Conservation (phyloP, 1,284 basidiomycete species). For the Austropuccinia psidii region DNA sequence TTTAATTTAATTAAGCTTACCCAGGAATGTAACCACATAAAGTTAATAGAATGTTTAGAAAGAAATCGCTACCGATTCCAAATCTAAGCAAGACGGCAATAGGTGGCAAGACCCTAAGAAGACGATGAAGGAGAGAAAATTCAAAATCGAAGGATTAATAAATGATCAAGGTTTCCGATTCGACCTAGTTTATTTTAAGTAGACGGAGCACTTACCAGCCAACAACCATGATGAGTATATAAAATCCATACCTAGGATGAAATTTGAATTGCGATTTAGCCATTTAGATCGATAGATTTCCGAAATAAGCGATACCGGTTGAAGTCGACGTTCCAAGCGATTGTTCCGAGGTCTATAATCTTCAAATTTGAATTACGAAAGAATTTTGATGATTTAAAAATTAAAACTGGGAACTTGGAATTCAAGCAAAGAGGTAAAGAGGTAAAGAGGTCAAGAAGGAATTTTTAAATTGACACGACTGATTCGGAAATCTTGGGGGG, state of each 20-base stretch:
- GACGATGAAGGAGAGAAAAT: not conserved
- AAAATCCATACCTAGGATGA: conserved; percentile 66
- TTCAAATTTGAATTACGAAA: not conserved
- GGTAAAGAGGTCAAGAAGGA: no score
- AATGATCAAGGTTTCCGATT: conserved; percentile 73
- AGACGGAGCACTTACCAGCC: conserved; percentile 50
- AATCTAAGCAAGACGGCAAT: conserved; percentile 83
- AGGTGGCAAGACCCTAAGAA: conserved; percentile 40
- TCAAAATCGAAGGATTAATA: conserved; percentile 44
- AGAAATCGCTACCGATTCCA: conserved; percentile 85
- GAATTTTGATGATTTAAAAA: not conserved
- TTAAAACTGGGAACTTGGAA: not conserved
- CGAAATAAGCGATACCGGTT: not conserved
- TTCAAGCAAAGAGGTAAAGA: no score
- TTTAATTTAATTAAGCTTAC: conserved; percentile 53
- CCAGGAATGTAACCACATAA: conserved; percentile 80
- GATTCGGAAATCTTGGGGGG: no score
- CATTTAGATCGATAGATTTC: not conserved
- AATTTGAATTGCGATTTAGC: conserved; percentile 18
- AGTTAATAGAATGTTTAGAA: conserved; percentile 80
- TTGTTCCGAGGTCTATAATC: not conserved
- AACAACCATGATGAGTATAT: conserved; percentile 57
- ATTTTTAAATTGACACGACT: no score
- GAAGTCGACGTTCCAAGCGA: not conserved
- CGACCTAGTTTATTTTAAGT: conserved; percentile 50